Conservation (phyloP, 2,329 filamentous ascomycete genomes). For the Penicillium brasilianum region DNA sequence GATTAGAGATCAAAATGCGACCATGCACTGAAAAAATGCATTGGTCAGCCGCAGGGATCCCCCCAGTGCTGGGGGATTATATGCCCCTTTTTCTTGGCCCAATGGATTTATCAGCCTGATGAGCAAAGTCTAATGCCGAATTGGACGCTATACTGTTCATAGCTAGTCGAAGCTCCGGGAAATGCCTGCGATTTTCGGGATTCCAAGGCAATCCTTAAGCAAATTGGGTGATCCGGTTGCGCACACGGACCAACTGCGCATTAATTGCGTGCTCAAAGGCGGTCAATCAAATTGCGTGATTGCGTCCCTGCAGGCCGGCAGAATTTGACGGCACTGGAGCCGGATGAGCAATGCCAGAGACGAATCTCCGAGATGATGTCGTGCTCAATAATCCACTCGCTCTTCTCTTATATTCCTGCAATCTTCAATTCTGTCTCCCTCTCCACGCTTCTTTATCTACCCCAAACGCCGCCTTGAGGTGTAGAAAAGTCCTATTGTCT, state of each 20-base stretch:
- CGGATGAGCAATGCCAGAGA: constrained; percentile 30
- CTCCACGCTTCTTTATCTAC: constrained; percentile 20
- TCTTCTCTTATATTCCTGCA: constrained; percentile 36
- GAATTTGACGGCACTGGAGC: constrained; percentile 32
- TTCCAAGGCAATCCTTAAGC: neutral
- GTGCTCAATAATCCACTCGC: constrained; percentile 35
- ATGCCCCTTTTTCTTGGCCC: constrained; percentile 6
- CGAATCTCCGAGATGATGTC: constrained; percentile 37
- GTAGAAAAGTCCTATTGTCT: constrained; percentile 12
- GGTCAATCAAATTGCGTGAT: constrained; percentile 40
- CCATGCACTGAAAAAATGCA: constrained; percentile 1
- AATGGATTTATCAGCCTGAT: constrained; percentile 29
- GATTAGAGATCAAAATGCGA: constrained; percentile 6
- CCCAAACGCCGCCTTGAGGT: constrained; percentile 8
- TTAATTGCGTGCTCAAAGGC: constrained; percentile 50
- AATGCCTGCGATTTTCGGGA: neutral
- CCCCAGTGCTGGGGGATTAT: neutral
- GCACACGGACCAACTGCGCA: constrained; percentile 33
- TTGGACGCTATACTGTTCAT: constrained; percentile 6
- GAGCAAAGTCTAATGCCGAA: neutral
- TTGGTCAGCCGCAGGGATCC: constrained; percentile 20
- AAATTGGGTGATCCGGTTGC: constrained; percentile 20
- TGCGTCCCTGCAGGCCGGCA: constrained; percentile 24
- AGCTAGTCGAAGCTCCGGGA: constrained; percentile 6
- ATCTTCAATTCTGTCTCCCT: constrained; percentile 26